phyloP scores from a whole-genome alignment of 2,329 filamentous ascomycete genomes.

The Tolypocladium ovalisporum region DNA sequence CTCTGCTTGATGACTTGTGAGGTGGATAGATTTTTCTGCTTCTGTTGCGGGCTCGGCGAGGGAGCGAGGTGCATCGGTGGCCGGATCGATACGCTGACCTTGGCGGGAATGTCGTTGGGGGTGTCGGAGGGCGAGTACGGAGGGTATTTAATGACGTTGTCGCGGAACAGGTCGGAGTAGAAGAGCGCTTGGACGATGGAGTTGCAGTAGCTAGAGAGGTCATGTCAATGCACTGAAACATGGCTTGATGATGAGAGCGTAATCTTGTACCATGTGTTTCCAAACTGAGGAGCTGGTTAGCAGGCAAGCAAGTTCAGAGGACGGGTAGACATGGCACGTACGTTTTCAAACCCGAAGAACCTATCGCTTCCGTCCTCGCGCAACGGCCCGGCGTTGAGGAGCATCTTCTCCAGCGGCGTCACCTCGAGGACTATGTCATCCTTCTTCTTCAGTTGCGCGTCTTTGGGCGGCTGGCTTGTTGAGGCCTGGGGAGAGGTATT shows the following conservation, averaged over 20 bases:
- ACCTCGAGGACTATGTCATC: slow-evolving; percentile 46
- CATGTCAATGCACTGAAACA: slow-evolving; percentile 10
- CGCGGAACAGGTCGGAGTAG: slow-evolving; percentile 87
- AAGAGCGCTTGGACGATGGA: slow-evolving; percentile 96
- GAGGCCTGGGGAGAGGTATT: slow-evolving; percentile 27
- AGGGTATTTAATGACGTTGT: slow-evolving; percentile 89
- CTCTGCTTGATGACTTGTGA: slow-evolving; percentile 47
- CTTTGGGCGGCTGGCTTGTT: slow-evolving; percentile 31
- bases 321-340: slow-evolving; percentile 37
- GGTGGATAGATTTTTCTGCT: slow-evolving; percentile 41
- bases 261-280: slow-evolving; percentile 80
- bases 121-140: slow-evolving; percentile 58
- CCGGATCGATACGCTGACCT: slow-evolving; percentile 51
- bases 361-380: slow-evolving; percentile 88
- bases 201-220: slow-evolving; percentile 75
- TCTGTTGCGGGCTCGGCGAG: slow-evolving; percentile 24
- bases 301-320: neutral
- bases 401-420: slow-evolving; percentile 60
- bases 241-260: neutral
- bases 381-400: slow-evolving; percentile 70
- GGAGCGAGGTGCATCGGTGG: slow-evolving; percentile 40
- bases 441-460: slow-evolving; percentile 41
- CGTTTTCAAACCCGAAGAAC: slow-evolving; percentile 97
- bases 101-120: slow-evolving; percentile 46
- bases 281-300: slow-evolving; percentile 55